These are phyloP conservation scores for Eutrema japonicum DNA, from an alignment of 345 rosid species.

Conservation along the genomic window DNA sequence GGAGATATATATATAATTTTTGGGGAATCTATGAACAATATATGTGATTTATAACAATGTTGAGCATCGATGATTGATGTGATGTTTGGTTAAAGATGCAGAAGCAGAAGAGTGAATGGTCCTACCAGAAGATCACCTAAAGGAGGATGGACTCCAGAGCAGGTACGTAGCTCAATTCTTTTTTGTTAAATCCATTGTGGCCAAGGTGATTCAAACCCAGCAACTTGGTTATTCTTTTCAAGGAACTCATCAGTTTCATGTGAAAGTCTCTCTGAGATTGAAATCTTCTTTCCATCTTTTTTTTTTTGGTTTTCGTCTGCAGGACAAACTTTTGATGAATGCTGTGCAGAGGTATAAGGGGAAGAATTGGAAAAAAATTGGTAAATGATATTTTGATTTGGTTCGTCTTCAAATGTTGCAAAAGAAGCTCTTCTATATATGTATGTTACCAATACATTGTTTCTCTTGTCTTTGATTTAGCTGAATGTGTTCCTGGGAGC, in stretches of 20 bases:
- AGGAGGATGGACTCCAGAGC: conserved; percentile 33
- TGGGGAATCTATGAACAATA: neutral
- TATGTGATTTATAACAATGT: neutral
- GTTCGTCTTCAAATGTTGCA: neutral
- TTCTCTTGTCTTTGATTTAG: conserved; percentile 8
- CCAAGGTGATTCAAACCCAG: too few relatives aligned
- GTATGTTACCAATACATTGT: neutral
- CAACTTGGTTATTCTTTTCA: neutral
- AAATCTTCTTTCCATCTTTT: neutral
- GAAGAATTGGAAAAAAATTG: conserved; percentile 30
- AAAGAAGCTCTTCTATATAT: neutral
- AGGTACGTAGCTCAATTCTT: conserved; percentile 16
- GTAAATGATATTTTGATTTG: neutral
- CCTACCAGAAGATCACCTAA: conserved; percentile 25
- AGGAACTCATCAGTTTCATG: neutral
- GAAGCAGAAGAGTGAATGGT: conserved; percentile 25
- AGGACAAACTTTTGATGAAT: conserved; percentile 32
- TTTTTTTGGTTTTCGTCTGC: neutral
- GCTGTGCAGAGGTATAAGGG: conserved; percentile 1
- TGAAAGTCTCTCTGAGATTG: neutral
- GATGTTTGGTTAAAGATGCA: conserved; percentile 1
- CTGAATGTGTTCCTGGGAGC: neutral
- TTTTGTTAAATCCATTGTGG: too few relatives aligned
- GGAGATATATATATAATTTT: neutral
- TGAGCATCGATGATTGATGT: neutral